phyloP scores from a whole-genome alignment of 1,139 yeast species.

The Saccharomycopsis hybrid region DNA sequence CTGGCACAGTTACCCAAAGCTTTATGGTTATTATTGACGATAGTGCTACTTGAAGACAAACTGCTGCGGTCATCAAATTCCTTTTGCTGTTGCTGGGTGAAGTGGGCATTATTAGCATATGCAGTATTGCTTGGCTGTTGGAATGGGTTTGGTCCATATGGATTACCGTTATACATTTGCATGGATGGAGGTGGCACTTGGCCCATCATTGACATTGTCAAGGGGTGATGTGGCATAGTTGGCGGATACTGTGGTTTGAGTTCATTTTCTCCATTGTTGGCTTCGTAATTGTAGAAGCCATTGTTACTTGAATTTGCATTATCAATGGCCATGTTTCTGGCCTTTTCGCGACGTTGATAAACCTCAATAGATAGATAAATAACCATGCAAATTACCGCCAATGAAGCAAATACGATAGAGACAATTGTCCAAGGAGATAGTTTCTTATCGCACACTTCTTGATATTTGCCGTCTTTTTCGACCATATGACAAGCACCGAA shows the following conservation, averaged over 20 bases:
- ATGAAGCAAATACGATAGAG: conserved; percentile 7
- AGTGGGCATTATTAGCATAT: not conserved
- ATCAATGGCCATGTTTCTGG: not conserved
- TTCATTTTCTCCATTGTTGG: too few relatives aligned
- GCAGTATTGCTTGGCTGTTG: not conserved
- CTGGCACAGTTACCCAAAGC: too few relatives aligned
- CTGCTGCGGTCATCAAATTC: not conserved
- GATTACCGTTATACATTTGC: not conserved
- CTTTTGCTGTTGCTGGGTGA: not conserved
- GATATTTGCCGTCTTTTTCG: not conserved
- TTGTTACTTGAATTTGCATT: not conserved
- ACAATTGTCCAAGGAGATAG: conserved; percentile 7
- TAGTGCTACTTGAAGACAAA: not conserved
- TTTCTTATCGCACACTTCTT: conserved; percentile 7
- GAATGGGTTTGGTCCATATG: too few relatives aligned
- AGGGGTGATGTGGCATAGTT: too few relatives aligned
- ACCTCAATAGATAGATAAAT: conserved; percentile 3
- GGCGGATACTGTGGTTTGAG: too few relatives aligned
- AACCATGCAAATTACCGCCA: conserved; percentile 4
- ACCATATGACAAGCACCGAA: conserved; percentile 2
- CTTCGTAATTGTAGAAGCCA: too few relatives aligned
- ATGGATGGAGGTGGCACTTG: not conserved
- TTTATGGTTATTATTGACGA: too few relatives aligned
- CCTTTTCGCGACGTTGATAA: not conserved
- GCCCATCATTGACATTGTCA: not conserved